A percentile compares a stretch with the other conserved stretches of the same genome.
Conservation (phyloP, 495 filamentous ascomycete genomes). For the Cairneyella variabilis region DNA sequence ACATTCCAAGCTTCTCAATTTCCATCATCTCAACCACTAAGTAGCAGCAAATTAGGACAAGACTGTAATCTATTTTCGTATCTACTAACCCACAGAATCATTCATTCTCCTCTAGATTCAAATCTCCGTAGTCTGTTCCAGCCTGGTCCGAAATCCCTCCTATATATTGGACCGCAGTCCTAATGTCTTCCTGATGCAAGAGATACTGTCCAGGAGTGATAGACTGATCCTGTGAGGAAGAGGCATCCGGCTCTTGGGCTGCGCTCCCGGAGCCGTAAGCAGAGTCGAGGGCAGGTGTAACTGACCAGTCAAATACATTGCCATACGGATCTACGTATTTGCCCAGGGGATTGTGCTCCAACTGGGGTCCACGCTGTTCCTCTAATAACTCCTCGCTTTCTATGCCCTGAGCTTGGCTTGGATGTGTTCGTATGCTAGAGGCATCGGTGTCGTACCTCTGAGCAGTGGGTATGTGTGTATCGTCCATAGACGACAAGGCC, state of each 20-base stretch:
- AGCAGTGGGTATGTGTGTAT: not conserved
- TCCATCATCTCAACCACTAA: no score
- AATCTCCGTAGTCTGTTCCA: not conserved
- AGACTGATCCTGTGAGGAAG: not conserved
- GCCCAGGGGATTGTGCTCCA: not conserved
- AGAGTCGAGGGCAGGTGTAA: not conserved
- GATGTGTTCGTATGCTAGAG: not conserved
- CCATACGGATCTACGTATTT: no score
- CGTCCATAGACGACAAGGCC: not conserved
- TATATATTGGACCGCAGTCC: not conserved
- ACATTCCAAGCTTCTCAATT: no score
- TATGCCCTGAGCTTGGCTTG: not conserved
- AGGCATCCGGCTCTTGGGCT: not conserved
- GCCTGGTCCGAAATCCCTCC: not conserved
- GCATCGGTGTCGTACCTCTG: not conserved
- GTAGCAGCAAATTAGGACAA: no score
- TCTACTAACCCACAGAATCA: not conserved
- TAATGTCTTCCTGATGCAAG: not conserved
- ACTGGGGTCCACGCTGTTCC: not conserved
- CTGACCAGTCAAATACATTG: not conserved
- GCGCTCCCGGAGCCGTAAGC: not conserved
- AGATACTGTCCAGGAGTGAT: not conserved
- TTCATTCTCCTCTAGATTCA: not conserved
- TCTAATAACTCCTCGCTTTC: not conserved
- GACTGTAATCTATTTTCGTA: no score